Conservation (phyloP, 352 stramenopile genomes). For the Discostella stelligera region DNA sequence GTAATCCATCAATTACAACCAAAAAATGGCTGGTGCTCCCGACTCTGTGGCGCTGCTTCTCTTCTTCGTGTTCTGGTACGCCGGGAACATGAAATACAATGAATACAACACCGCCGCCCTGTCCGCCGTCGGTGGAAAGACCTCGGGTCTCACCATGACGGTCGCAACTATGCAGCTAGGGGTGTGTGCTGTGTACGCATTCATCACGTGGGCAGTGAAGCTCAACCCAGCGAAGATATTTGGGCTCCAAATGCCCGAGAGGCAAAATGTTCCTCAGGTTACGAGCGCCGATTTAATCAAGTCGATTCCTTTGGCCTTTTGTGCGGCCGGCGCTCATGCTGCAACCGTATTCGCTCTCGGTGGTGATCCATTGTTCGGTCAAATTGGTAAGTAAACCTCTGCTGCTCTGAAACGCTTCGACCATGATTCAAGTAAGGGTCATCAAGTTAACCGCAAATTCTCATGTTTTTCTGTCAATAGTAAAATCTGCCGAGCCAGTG, state of each 20-base stretch:
- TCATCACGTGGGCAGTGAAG: slow-evolving; percentile 62
- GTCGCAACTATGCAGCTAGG: slow-evolving; percentile 57
- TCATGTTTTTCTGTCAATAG: slow-evolving; percentile 9
- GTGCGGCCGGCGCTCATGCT: slow-evolving; percentile 55
- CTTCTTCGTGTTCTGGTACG: slow-evolving; percentile 70
- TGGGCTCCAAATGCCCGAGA: slow-evolving; percentile 47
- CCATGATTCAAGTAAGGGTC: too few species aligned
- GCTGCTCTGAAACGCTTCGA: neutral
- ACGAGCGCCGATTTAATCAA: slow-evolving; percentile 57
- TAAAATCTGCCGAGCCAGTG: slow-evolving; percentile 62
- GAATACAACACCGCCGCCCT: slow-evolving; percentile 65
- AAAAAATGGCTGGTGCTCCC: slow-evolving; percentile 38
- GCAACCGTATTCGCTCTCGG: slow-evolving; percentile 59
- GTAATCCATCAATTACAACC: too few species aligned
- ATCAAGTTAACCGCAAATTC: too few species aligned
- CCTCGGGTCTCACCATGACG: slow-evolving; percentile 52
- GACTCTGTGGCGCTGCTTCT: slow-evolving; percentile 53
- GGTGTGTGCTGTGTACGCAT: slow-evolving; percentile 58
- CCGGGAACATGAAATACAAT: slow-evolving; percentile 70
- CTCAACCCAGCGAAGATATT: slow-evolving; percentile 59
- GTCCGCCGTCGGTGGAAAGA: slow-evolving; percentile 56
- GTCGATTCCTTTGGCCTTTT: slow-evolving; percentile 62
- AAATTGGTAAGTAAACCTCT: slow-evolving; percentile 38
- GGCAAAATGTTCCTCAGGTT: slow-evolving; percentile 50
- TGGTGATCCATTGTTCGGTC: slow-evolving; percentile 60